These are phyloP conservation scores for Mycena metata DNA, from an alignment of 768 basidiomycete genomes.

Conservation along the genomic window DNA sequence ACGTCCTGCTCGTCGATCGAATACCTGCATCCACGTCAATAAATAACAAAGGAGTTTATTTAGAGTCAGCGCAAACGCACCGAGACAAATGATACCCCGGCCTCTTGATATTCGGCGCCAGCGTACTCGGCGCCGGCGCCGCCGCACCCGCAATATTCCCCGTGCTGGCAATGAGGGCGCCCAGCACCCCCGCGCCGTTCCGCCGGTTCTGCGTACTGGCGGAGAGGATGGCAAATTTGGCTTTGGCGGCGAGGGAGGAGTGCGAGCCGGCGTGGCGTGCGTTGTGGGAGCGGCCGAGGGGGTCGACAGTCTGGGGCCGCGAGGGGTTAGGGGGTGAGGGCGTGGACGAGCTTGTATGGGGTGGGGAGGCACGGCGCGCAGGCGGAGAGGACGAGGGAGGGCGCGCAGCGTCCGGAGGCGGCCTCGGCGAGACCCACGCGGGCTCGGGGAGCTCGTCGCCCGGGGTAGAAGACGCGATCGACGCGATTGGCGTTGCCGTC, in stretches of 20 bases:
- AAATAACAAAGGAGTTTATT: not conserved
- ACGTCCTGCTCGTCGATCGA: constrained; percentile 42
- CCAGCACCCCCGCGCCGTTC: constrained; percentile 74
- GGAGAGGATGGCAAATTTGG: constrained; percentile 10
- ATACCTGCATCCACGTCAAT: constrained; percentile 38
- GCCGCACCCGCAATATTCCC: constrained; percentile 74
- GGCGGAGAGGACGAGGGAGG: constrained; percentile 1
- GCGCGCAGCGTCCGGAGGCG: constrained; percentile 6
- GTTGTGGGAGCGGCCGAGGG: constrained; percentile 12
- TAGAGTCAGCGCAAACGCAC: constrained; percentile 28
- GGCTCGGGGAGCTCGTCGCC: constrained; percentile 30
- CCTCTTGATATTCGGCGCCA: constrained; percentile 70
- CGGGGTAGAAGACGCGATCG: constrained; percentile 42
- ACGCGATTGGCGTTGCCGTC: not conserved
- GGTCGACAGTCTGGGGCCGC: not conserved
- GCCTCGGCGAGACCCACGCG: constrained; percentile 26
- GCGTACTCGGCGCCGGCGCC: constrained; percentile 61
- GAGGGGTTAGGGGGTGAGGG: constrained; percentile 4
- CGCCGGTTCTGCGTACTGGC: constrained; percentile 50
- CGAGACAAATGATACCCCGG: constrained; percentile 78
- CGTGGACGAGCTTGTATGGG: not conserved
- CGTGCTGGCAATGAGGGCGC: constrained; percentile 78
- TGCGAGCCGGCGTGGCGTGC: constrained; percentile 20
- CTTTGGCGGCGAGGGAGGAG: constrained; percentile 12
- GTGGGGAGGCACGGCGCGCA: not conserved